Percentiles rank a stretch among this genome's conserved stretches.
phyloP scores from a whole-genome alignment of 345 rosid genomes.

The Linum trigynum region DNA sequence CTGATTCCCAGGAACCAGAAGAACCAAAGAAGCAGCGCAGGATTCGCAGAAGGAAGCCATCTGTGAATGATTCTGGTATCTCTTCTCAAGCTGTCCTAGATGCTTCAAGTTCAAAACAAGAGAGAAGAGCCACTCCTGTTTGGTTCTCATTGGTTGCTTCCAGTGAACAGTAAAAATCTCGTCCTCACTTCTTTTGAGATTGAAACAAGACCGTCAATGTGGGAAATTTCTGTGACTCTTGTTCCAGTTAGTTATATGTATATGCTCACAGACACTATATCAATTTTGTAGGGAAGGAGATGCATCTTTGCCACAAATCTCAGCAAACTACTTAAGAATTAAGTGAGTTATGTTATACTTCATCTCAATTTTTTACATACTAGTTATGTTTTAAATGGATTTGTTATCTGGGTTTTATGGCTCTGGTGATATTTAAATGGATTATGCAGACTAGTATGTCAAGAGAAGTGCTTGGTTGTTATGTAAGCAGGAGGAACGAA shows the following conservation, averaged over 20 bases:
- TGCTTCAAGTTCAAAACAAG: conserved; percentile 15
- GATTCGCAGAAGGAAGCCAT: conserved; percentile 15
- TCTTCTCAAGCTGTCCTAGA: conserved; percentile 15
- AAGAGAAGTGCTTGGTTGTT: too few species aligned
- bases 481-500: too few species aligned
- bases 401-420: too few species aligned
- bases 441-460: too few species aligned
- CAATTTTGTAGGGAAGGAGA: conserved; percentile 22
- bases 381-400: too few species aligned
- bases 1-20: neutral
- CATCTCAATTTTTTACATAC: too few species aligned
- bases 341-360: conserved; percentile 20
- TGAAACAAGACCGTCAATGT: neutral
- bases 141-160: conserved; percentile 28
- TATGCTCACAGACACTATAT: neutral
- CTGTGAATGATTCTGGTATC: neutral
- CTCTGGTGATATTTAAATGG: too few species aligned
- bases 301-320: conserved; percentile 24
- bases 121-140: conserved; percentile 18
- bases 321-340: conserved; percentile 18
- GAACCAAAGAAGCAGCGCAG: conserved; percentile 18
- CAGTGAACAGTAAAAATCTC: conserved; percentile 22
- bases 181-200: conserved; percentile 13
- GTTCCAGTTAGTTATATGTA: neutral
- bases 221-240: conserved; percentile 5